Evolutionary conservation across 116 monocot genomes (phyloP).

Genomic region (Phalaenopsis hybrid): DNA sequence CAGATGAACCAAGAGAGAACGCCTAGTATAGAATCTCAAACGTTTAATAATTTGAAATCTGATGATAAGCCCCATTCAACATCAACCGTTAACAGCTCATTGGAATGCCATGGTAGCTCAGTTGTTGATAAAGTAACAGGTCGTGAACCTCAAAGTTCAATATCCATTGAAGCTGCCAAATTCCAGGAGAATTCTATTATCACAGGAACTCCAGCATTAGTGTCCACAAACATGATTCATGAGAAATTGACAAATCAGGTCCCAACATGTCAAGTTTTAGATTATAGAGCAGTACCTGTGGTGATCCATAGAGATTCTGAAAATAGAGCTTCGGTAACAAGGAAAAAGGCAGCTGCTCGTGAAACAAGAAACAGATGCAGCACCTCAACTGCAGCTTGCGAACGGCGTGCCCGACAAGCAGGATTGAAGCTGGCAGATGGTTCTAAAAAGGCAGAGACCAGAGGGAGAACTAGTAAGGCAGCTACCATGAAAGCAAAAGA

Average conservation of each 20-base stretch:
- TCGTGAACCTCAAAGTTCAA: conserved; percentile 4
- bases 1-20: neutral
- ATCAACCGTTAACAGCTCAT: neutral
- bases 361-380: conserved; percentile 40
- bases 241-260: conserved; percentile 12
- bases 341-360: conserved; percentile 73
- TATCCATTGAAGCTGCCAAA: conserved; percentile 18
- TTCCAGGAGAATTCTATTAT: conserved; percentile 8
- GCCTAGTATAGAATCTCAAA: neutral
- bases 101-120: conserved; percentile 3
- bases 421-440: conserved; percentile 30
- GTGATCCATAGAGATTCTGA: conserved; percentile 33
- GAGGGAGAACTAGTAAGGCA: conserved; percentile 7
- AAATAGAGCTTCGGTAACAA: conserved; percentile 55
- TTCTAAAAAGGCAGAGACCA: conserved; percentile 13
- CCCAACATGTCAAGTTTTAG: conserved; percentile 22
- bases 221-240: conserved; percentile 7
- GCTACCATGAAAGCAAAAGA: conserved; percentile 1
- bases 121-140: neutral
- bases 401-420: conserved; percentile 37
- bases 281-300: conserved; percentile 16
- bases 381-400: conserved; percentile 35
- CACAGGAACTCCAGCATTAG: conserved; percentile 4
- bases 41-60: conserved; percentile 13
- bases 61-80: conserved; percentile 11